These are phyloP conservation scores for Scheffersomyces quercinus DNA, from an alignment of 1,139 yeast species.

Conservation along the genomic window DNA sequence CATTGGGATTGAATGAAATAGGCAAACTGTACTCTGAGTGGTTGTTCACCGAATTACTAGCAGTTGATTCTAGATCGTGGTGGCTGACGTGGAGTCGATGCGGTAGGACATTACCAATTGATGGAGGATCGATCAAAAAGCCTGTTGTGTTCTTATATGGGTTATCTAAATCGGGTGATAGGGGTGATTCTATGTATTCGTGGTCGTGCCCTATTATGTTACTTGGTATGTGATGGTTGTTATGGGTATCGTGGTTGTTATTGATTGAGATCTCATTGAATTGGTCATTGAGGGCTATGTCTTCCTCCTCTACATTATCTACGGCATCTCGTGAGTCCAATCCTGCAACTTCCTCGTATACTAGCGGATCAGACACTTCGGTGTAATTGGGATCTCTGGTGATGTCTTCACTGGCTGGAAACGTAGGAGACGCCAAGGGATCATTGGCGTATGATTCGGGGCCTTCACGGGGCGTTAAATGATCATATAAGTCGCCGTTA, in stretches of 20 bases:
- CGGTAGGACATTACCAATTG: not conserved
- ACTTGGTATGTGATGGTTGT: no score
- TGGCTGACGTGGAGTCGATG: not conserved
- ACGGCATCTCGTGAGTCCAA: no score
- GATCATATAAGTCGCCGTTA: not conserved
- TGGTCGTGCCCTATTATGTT: not conserved
- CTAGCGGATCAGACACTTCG: constrained; percentile 7
- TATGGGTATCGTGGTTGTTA: no score
- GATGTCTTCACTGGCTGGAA: constrained; percentile 3
- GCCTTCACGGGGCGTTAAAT: not conserved
- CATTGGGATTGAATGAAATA: constrained; percentile 4
- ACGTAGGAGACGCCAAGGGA: no score
- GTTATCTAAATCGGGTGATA: constrained; percentile 1
- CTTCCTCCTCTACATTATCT: no score
- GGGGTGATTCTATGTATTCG: not conserved
- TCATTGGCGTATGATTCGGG: not conserved
- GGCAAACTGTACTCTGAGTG: not conserved
- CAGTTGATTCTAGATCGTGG: constrained; percentile 1
- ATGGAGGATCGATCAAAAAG: not conserved
- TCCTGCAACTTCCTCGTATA: not conserved
- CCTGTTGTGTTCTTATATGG: not conserved
- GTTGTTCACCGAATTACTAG: constrained; percentile 3
- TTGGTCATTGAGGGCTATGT: no score
- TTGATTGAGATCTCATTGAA: no score
- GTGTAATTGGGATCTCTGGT: constrained; percentile 6